These are phyloP conservation scores for Talaromyces sp. DNA, from an alignment of 2,329 filamentous ascomycete species.

Conservation along the genomic window DNA sequence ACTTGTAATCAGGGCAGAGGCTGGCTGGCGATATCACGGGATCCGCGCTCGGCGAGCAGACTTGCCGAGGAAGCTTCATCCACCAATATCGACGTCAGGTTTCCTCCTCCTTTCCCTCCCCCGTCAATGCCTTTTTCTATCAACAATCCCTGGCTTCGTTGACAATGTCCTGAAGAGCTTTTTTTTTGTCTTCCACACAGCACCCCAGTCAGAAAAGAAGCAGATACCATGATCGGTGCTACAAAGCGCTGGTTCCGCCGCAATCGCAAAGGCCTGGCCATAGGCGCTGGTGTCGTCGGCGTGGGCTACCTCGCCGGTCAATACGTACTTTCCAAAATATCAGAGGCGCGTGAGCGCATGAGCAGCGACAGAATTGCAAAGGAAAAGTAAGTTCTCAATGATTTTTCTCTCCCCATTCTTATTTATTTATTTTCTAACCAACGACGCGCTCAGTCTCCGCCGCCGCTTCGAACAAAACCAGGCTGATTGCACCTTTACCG, in stretches of 20 bases:
- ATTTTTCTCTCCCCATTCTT: neutral
- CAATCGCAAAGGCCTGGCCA: slow-evolving; percentile 83
- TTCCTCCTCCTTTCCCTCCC: neutral
- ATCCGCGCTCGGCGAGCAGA: neutral
- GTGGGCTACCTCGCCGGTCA: slow-evolving; percentile 88
- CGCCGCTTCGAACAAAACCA: slow-evolving; percentile 98
- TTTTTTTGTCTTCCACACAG: neutral
- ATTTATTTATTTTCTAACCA: neutral
- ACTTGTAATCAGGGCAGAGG: neutral
- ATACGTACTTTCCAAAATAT: slow-evolving; percentile 87
- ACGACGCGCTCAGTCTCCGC: slow-evolving; percentile 61
- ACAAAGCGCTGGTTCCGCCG: slow-evolving; percentile 87
- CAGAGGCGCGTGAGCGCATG: slow-evolving; percentile 92
- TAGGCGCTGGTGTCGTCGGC: slow-evolving; percentile 82
- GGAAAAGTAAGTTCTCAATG: slow-evolving; percentile 70
- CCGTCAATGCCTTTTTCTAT: neutral
- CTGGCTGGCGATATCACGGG: neutral
- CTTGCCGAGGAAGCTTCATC: slow-evolving; percentile 10
- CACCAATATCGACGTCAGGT: neutral
- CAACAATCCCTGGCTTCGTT: neutral
- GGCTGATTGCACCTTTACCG: slow-evolving; percentile 96
- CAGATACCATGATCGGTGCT: slow-evolving; percentile 57
- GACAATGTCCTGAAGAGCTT: slow-evolving; percentile 12
- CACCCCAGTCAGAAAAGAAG: neutral
- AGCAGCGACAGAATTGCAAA: slow-evolving; percentile 91